Percentiles rank a stretch among this genome's conserved stretches.
phyloP scores from a whole-genome alignment of 75 land plant genomes.

The Larix kaempferi region DNA sequence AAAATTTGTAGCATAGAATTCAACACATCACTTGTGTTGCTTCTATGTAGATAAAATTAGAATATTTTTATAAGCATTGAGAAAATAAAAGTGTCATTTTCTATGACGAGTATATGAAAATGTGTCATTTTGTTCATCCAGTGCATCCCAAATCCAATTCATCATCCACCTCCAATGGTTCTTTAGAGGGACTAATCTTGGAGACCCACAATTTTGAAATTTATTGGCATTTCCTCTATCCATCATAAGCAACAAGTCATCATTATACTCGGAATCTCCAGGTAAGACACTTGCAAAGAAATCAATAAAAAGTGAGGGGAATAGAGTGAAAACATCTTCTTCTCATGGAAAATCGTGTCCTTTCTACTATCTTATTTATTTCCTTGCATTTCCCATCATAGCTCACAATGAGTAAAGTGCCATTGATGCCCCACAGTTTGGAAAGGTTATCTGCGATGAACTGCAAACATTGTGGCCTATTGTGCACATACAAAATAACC shows the following conservation, averaged over 20 bases:
- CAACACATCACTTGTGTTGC: constrained; percentile 54
- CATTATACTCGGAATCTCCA: constrained; percentile 67
- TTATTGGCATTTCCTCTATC: constrained; percentile 84
- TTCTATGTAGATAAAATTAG: constrained; percentile 57
- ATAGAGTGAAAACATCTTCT: constrained; percentile 89
- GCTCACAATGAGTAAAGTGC: too few relatives aligned
- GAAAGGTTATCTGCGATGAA: too few relatives aligned
- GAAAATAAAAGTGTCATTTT: constrained; percentile 92
- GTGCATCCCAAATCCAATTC: constrained; percentile 98
- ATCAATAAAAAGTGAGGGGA: constrained; percentile 83
- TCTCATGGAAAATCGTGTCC: too few relatives aligned
- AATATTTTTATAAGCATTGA: constrained; percentile 85
- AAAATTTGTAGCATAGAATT: constrained; percentile 79
- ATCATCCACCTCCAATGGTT: constrained; percentile 99
- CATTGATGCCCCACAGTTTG: too few relatives aligned
- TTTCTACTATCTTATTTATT: too few relatives aligned
- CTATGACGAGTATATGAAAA: constrained; percentile 83
- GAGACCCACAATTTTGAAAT: constrained; percentile 83
- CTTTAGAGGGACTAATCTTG: constrained; percentile 93
- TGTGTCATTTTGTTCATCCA: constrained; percentile 54
- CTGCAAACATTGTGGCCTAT: too few relatives aligned
- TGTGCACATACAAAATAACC: too few relatives aligned
- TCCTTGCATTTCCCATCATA: too few relatives aligned
- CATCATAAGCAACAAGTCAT: constrained; percentile 28
- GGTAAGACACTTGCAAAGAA: constrained; percentile 78